phyloP scores from a whole-genome alignment of 352 stramenopile species.

The Poterioochromonas sp. region DNA sequence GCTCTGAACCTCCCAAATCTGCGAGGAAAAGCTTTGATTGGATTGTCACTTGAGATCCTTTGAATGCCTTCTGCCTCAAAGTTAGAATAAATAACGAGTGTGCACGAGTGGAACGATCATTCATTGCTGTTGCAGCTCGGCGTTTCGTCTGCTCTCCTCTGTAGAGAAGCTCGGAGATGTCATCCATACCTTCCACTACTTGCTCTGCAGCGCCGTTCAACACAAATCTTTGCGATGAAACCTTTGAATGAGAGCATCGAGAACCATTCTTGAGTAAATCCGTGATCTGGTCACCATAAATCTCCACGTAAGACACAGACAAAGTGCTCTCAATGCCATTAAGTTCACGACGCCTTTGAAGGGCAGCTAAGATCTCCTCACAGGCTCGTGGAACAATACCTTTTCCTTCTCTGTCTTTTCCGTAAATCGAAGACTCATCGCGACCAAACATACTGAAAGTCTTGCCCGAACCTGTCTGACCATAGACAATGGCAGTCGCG shows the following conservation, averaged over 20 bases:
- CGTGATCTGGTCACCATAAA: slow-evolving; percentile 49
- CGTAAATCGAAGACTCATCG: background rate
- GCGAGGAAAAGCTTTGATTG: slow-evolving; percentile 49
- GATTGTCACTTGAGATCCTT: slow-evolving; percentile 37
- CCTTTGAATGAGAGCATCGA: slow-evolving; percentile 45
- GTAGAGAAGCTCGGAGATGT: slow-evolving; percentile 39
- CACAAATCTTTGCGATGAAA: slow-evolving; percentile 42
- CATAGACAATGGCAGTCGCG: slow-evolving; percentile 52
- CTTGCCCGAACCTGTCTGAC: slow-evolving; percentile 37
- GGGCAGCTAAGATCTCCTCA: slow-evolving; percentile 46
- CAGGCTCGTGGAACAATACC: slow-evolving; percentile 51
- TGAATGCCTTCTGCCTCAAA: slow-evolving; percentile 40
- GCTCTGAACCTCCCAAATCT: slow-evolving; percentile 51
- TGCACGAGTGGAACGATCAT: slow-evolving; percentile 45
- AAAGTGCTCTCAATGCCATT: slow-evolving; percentile 44
- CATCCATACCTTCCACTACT: slow-evolving; percentile 33
- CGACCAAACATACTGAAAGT: slow-evolving; percentile 41
- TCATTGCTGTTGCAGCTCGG: slow-evolving; percentile 50
- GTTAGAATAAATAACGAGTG: slow-evolving; percentile 49
- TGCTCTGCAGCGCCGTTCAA: slow-evolving; percentile 44
- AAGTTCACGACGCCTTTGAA: slow-evolving; percentile 42
- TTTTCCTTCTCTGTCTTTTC: slow-evolving; percentile 1
- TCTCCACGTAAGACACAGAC: slow-evolving; percentile 48
- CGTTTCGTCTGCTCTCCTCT: slow-evolving; percentile 43
- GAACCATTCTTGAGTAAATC: slow-evolving; percentile 44